Percentiles rank a stretch among this genome's conserved stretches.
These are phyloP conservation scores for Nakaseomyces delphensis DNA, from an alignment of 1,139 yeast species.

Conservation along the genomic window DNA sequence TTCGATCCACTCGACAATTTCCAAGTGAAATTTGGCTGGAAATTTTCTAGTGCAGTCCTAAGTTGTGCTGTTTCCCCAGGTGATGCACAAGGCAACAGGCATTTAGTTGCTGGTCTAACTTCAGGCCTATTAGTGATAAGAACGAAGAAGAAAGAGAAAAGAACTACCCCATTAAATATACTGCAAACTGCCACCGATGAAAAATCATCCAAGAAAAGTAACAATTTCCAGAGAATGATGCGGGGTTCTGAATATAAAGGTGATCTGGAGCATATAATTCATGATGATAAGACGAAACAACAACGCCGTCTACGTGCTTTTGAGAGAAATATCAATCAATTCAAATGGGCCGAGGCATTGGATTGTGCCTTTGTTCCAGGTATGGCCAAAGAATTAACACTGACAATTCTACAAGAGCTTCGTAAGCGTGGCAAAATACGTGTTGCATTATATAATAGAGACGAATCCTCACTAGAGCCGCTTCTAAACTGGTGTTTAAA, in stretches of 20 bases:
- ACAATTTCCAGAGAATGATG: slow-evolving; percentile 64
- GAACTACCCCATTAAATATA: slow-evolving; percentile 37
- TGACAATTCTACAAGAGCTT: slow-evolving; percentile 75
- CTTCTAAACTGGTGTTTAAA: slow-evolving; percentile 73
- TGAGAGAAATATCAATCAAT: slow-evolving; percentile 76
- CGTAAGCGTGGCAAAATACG: slow-evolving; percentile 82
- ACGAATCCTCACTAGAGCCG: slow-evolving; percentile 79
- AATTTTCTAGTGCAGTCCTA: slow-evolving; percentile 86
- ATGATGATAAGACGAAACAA: slow-evolving; percentile 45
- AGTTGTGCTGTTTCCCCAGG: slow-evolving; percentile 87
- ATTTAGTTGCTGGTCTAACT: slow-evolving; percentile 88
- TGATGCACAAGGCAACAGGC: slow-evolving; percentile 44
- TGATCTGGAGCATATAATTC: slow-evolving; percentile 69
- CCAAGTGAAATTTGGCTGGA: slow-evolving; percentile 96
- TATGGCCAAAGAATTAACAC: slow-evolving; percentile 65
- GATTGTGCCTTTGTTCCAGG: slow-evolving; percentile 79
- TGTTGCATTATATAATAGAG: slow-evolving; percentile 69
- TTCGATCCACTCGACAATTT: slow-evolving; percentile 73
- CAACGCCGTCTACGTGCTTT: slow-evolving; percentile 63
- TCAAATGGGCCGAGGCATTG: slow-evolving; percentile 87
- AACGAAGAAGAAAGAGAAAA: slow-evolving; percentile 69
- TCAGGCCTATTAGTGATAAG: slow-evolving; percentile 83
- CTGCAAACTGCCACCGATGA: slow-evolving; percentile 33
- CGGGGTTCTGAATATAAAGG: slow-evolving; percentile 89
- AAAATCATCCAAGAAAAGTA: slow-evolving; percentile 23